A percentile compares a stretch with the other conserved stretches of the same genome.
Conservation (phyloP, 345 rosid species). For the Eucalyptus curtisii region DNA sequence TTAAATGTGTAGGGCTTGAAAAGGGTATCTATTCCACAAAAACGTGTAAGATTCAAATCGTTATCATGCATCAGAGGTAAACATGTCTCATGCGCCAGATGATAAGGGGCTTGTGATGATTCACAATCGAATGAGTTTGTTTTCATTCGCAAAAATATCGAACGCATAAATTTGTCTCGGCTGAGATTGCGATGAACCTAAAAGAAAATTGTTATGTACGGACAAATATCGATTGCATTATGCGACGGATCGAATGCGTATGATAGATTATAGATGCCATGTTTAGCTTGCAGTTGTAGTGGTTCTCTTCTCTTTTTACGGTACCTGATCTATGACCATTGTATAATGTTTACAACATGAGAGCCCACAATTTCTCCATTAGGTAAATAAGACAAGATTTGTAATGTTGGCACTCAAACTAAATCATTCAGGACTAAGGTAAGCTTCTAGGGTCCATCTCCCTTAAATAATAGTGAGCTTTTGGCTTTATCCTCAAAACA, state of each 20-base stretch:
- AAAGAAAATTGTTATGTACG: neutral
- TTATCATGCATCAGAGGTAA: neutral
- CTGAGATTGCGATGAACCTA: neutral
- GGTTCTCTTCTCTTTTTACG: neutral
- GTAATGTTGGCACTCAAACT: neutral
- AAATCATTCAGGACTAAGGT: neutral
- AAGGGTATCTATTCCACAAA: neutral
- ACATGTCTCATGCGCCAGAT: rapidly evolving
- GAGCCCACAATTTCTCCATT: neutral
- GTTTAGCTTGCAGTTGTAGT: neutral
- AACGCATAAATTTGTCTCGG: neutral
- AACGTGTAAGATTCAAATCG: neutral
- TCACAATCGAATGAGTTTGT: neutral
- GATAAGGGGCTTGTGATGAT: neutral
- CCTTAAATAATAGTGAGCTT: neutral
- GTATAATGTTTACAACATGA: neutral
- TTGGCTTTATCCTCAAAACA: neutral
- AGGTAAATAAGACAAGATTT: neutral
- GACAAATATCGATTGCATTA: neutral
- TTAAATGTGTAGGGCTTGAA: neutral
- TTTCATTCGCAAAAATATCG: neutral
- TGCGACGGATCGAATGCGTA: neutral
- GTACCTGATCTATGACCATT: neutral
- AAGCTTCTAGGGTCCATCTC: neutral
- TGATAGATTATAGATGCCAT: neutral